Base-by-base conservation (phyloP, 2,329 filamentous ascomycete genomes). In the Lecanosticta acicola region DNA sequence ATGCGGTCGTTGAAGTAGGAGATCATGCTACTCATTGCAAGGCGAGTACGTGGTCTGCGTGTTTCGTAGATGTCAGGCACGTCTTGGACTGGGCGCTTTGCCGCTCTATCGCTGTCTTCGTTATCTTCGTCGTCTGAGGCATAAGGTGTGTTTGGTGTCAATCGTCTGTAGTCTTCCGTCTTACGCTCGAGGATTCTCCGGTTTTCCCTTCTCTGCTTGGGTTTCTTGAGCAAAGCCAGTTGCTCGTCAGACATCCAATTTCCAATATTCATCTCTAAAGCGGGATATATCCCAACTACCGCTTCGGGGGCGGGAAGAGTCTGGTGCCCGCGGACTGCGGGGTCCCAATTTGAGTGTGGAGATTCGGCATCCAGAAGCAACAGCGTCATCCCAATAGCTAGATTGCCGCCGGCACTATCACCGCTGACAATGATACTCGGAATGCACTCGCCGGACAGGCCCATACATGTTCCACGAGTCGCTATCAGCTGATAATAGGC, bases 161-260 rank as follows among this genome's bases (percentile, higher is more conserved):
- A 71, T 39, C 87, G 81, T 54, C 84, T 84, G 65, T 95, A 97
- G 62, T 96, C 87, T 69, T 87, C 85, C 53, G 82, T 89, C 71
- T 98, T 97, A 47, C 87, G 79, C 29, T 84, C 78, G 9, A 96
- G 72, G 45, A 97, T 85, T 19, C 80, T 78, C 46, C 78, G 77
- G 61, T 96, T 95, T 1, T 83, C 88, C 57, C 83, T 83, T 18
- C 88, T 79, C 63, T 83, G 82, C 47, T 81, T 79, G 9, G 88
- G 81, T 53, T 95, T 90, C 54, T 88, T 83, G 53, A 98, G 94
- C 50, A 98, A 71, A 0, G 87, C 81, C 87, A 97, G 94, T 64
- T 98, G 90, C 66, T 97, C 91, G 59, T 97, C 91, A 0, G 87
- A 90, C 90, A 98, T 97, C 93, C 93, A 98, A 66, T 90, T 96